Base-by-base conservation (phyloP, 2,329 filamentous ascomycete genomes). In the Chrysoporthe puriensis region DNA sequence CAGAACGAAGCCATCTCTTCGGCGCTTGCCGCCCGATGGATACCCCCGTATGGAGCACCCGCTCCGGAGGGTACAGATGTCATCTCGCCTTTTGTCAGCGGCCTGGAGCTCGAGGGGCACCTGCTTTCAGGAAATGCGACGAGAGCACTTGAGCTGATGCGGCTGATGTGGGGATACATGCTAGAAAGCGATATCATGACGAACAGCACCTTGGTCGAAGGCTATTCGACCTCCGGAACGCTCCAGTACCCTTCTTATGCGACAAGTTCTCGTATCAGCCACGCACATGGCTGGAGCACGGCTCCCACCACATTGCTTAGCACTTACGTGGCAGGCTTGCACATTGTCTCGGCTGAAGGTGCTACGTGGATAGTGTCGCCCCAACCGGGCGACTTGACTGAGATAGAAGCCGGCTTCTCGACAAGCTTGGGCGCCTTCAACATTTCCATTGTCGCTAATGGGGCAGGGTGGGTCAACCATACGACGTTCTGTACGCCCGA, bases 1-100 rank as follows among this genome's bases (percentile, higher is more conserved):
- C 63, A 65, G 8, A 46, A 56, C 3, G 13, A 50, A 9, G 40
- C 54, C 42, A 62, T 69, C 13, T 62, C 63, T 59, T 7, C 43
- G 21, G 63, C 63, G 14, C 64, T 69, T 21, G 26, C 21, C 14
- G 42, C 50, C 21, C 64, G 65, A 42, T 66, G 63, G 63, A 66
- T 56, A 3, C n/a, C 40, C 44, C n/a, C 13, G 11, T 66, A 66
- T 40, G 67, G 67, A 34, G 58, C 67, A 8, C 63, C 65, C 26
- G 65, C 67, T 7, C 67, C 67, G 1, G 67, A 69, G 36, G 61
- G 57, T 32, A 43, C 63, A 11, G 59, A 61, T 52, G 14, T 32
- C 58, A 66, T 69, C 64, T 69, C 67, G 34, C 67, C 67, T 4
- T 69, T 69, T 50, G 66, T 50, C 44, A 61, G 63, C 32, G 59